These are phyloP conservation scores for Penicillium verhagenii DNA, from an alignment of 495 filamentous ascomycete species.

Conservation along the genomic window DNA sequence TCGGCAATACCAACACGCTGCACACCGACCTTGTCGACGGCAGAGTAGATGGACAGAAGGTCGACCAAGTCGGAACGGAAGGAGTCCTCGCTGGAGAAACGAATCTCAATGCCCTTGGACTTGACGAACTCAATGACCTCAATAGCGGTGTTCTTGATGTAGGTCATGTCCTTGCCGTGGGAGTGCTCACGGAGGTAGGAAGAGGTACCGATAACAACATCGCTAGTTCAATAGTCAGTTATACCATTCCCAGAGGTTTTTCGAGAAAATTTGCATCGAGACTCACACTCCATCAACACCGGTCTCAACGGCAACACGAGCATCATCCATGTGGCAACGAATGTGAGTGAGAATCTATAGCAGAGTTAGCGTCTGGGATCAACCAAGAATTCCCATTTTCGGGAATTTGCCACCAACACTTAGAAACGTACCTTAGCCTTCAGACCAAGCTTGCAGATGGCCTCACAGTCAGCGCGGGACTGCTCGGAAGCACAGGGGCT, in stretches of 20 bases:
- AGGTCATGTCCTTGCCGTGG: conserved; percentile 92
- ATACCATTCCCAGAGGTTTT: not conserved
- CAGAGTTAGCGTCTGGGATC: conserved; percentile 14
- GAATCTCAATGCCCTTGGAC: conserved; percentile 81
- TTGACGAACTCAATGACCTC: conserved; percentile 96
- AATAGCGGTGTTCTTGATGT: conserved; percentile 86
- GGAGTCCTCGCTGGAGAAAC: conserved; percentile 75
- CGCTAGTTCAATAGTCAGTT: conserved; percentile 44
- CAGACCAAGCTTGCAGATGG: conserved; percentile 88
- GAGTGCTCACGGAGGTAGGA: conserved; percentile 89
- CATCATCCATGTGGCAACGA: conserved; percentile 93
- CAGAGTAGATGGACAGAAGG: conserved; percentile 71
- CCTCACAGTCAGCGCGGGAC: conserved; percentile 75
- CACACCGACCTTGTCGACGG: conserved; percentile 77
- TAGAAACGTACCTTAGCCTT: conserved; percentile 62
- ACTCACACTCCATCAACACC: conserved; percentile 70
- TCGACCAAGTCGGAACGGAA: conserved; percentile 83
- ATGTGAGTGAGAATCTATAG: conserved; percentile 74
- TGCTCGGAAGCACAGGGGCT: conserved; percentile 79
- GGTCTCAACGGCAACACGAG: conserved; percentile 81
- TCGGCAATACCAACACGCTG: conserved; percentile 83
- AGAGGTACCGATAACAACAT: conserved; percentile 93
- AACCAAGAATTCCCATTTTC: not conserved
- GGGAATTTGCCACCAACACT: conserved; percentile 1
- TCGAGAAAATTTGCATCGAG: not conserved